Base-by-base conservation (phyloP, 148 eudicot genomes). In the Rheum nobile region DNA sequence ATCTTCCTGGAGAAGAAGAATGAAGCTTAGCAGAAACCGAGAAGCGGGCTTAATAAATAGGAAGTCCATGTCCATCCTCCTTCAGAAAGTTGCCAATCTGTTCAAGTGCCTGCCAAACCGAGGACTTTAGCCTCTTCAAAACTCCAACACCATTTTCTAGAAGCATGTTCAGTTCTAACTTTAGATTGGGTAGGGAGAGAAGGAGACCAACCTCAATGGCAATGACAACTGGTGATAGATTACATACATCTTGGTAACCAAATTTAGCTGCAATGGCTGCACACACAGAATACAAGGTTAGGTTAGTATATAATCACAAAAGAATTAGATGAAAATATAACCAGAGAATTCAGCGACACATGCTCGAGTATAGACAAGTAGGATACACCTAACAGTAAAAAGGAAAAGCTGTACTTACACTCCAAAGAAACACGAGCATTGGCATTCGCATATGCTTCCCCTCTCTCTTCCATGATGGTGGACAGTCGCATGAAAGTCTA, bases 391-490 rank as follows among this genome's bases (percentile, higher is more conserved):
- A 9, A 41, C 8, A 5, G 2, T 19, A 3, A 31, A n/a, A 32
- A 71, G 9, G 22, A 42, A 39, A 5, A 12, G 10, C 13, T 31
- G 34, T 26, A 9, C 91, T 72, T 92, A 95, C 99, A 37, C 83
- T 91, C 89, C 24, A 92, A 85, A 68, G 94, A 95, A 80, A 95
- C 92, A 74, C 90, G 87, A 63, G 83, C 85, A 74, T 78, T 83
- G 50, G 99, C 94, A 75, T 87, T 92, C 43, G 82, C 83, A 75
- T 95, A 95, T 55, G 90, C 86, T 79, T 90, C 89, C 44, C 85
- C 76, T 78, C 99, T 90, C 77, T 92, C 88, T 76, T 87, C 83
- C 82, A 88, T 65, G 61, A 95, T 87, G 37, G 78, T 73, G 37
- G 88, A 79, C 75, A 95, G 79, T 14, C 94, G 88, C 61, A 32